A percentile compares a stretch with the other conserved stretches of the same genome.
Conservation (phyloP, 2,329 filamentous ascomycete species). For the Botrytis squamosa region DNA sequence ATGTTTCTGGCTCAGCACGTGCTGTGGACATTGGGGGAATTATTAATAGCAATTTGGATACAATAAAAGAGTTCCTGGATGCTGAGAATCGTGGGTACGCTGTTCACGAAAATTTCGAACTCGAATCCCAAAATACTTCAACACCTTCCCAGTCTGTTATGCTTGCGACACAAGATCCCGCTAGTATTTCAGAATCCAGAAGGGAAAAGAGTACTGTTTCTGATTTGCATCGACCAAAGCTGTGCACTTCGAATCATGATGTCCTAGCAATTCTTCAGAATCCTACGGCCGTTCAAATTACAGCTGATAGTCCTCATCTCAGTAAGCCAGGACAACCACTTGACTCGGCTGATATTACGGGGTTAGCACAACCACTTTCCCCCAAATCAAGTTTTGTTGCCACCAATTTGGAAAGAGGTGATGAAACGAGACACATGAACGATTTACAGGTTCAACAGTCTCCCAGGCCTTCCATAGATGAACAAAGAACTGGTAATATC, state of each 20-base stretch:
- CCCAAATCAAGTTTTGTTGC: not conserved
- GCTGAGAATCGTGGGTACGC: not conserved
- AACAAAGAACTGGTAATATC: not conserved
- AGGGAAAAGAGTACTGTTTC: not conserved
- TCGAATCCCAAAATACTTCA: not conserved
- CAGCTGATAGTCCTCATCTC: constrained; percentile 21
- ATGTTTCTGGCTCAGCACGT: not conserved
- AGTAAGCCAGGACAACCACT: not conserved
- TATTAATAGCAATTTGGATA: not conserved
- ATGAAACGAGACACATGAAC: not conserved
- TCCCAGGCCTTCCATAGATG: not conserved
- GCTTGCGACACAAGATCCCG: constrained; percentile 21
- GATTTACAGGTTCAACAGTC: not conserved
- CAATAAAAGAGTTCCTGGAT: not conserved
- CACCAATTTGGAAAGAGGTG: not conserved
- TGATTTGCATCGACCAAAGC: not conserved
- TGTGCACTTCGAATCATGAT: not conserved
- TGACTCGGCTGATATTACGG: not conserved
- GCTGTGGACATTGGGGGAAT: constrained; percentile 1
- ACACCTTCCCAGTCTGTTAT: not conserved
- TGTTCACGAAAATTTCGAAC: not conserved
- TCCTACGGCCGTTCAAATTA: not conserved
- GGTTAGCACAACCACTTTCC: not conserved
- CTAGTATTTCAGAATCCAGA: not conserved
- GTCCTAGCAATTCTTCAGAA: not conserved